Base-by-base conservation (phyloP, 768 basidiomycete species). In the Mycena epipterygia region DNA sequence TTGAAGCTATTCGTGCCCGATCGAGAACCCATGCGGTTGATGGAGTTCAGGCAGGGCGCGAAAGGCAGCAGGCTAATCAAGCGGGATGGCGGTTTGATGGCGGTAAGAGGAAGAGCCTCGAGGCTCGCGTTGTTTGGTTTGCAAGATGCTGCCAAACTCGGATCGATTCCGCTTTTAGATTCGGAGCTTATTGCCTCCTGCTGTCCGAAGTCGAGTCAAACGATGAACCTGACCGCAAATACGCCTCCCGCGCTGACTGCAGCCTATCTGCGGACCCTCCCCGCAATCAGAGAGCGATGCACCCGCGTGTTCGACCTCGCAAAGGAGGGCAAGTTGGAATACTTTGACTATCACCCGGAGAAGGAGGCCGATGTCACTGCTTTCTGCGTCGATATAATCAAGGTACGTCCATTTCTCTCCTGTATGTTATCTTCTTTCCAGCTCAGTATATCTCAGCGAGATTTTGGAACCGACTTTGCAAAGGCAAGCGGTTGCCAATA, bases 231-330 rank as follows among this genome's bases (percentile, higher is more conserved):
- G 39, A 73, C 79, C 33, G 78, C 74, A 25, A 70, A 60, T 23
- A 70, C 80, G 17, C 64, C 83, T 14, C 64, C 80, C 19, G 73
- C 81, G 46, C 79, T 85, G 69, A 88, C 82, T 42, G 89, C 91
- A 29, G 83, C 81, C 7, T 97, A 96, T 77, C 89, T 98, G 49
- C 91, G 93, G 35, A 95, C 94, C 0, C 86, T 98, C 4, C 93
- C 95, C 19, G 89, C 96, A n/a, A 95, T 98, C 75, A 89, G 97
- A 52, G 92, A 96, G 75, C 88, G 95, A 48, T 99, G 96, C 80
- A 78, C 81, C 14, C 87, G 87, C 46, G 95, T 99, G 37, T 90
- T 93, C 79, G 87, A 90, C 32, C 90, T 97, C 23, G 96, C 95
- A 16, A 83, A 89, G 78, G 77, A 87, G 71, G 92, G 90, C 58